Evolutionary conservation across 768 basidiomycete species (phyloP), one percentile per base, ranked within the genome.

Genomic region (Rhizopogon roseolus): DNA sequence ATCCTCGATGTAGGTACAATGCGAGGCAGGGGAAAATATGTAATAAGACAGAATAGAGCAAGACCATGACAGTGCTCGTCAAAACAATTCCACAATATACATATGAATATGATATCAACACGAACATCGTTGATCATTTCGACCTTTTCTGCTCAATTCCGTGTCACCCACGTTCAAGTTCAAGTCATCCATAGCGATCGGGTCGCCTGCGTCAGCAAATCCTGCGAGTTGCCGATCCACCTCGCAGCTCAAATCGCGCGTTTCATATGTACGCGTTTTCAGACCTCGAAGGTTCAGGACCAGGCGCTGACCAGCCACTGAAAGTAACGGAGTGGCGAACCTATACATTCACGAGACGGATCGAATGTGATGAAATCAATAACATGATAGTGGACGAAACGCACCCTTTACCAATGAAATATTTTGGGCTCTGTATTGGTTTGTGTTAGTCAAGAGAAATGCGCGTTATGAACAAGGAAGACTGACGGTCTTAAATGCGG

Each of bases 281-380:
- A 62, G 57, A 57, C 38, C 27, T 11, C 51, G 54, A 14, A 60
- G 59, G 52, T 60, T 66, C 52, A 60, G 54, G 34, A 59, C 62
- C 50, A 60, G 64, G 43, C 58, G 68, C 54, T 55, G 67, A 48
- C 52, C 66, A 45, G 55, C 53, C 52, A 54, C 48, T 41, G 19
- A 69, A 61, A 59, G 42, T 25, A 60, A 6, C n/a, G 57, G 57
- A 29, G 53, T n/a, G 7, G 52, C 46, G 13, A 58, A 45, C 10
- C 59, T 60, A 41, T 60, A 41, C n/a, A 32, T 17, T 5, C 14
- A 32, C 13, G 19, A 25, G 8, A 46, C 38, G 43, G 10, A 59
- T 50, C 16, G 6, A 28, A 14, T 19, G 25, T 22, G 25, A 32
- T 3, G 10, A 22, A 3, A 40, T 50, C 29, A 46, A 25, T 25